Evolutionary conservation across 2,329 filamentous ascomycete genomes (phyloP), one percentile per base, ranked within the genome.

Genomic region (Fusarium sulawesiense): DNA sequence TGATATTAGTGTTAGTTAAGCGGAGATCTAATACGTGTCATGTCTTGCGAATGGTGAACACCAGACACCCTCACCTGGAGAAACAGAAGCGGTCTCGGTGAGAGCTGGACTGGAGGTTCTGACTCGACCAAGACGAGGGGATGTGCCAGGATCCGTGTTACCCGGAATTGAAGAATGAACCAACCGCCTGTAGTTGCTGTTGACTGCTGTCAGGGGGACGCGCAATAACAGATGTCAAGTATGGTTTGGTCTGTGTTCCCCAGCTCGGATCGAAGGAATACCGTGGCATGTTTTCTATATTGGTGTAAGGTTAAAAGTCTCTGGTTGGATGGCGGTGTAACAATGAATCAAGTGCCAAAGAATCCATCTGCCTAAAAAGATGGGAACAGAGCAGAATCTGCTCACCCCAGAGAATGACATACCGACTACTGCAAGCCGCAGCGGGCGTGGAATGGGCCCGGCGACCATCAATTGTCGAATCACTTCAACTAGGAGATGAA

Each of bases 311-410:
- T 44, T 44, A 44, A 45, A 53, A 54, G 40, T 56, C 37, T 61
- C 27, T 45, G 53, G 32, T 46, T 46, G 11, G 49, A 57, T 27
- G 20, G 60, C 59, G 60, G 60, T 64, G 49, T 64, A 64, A 47
- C 16, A 56, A 42, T 27, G 27, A 56, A 55, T 23, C 51, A 53
- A 56, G 48, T 55, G 56, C 45, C 40, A 55, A 45, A 69, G 54
- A 73, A 75, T 71, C 56, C 46, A 57, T 75, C 73, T 75, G 73
- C 73, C 73, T 74, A 66, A 53, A 61, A 53, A 64, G 53, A 68
- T 73, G 56, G 60, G 48, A 60, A 65, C 60, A 40, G 46, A 61
- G 34, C 21, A 27, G 29, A 62, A 27, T 21, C n/a, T 50, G 55
- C 25, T 30, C 40, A 53, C 47, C 34, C 53, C 47, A n/a, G 48